A percentile compares a stretch with the other conserved stretches of the same genome.
Evolutionary conservation across 176 grass and related monocot species (phyloP).

Genomic region (Zoysia japonica): DNA sequence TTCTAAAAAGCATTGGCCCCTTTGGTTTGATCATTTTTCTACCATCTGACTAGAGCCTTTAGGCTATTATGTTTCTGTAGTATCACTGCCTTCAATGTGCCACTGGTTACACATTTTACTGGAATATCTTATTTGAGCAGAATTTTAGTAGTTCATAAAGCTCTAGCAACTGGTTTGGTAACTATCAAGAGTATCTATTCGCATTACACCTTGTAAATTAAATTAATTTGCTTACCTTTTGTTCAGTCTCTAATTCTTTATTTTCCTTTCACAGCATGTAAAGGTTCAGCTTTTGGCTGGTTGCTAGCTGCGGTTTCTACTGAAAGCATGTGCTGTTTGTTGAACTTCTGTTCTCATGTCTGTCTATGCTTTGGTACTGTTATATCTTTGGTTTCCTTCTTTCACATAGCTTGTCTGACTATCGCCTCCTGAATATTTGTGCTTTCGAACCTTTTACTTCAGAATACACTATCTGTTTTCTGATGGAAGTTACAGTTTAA

Average conservation of each 20-base stretch:
- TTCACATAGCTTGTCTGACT: constrained; percentile 16
- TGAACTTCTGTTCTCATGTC: constrained; percentile 13
- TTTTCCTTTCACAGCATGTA: constrained; percentile 45
- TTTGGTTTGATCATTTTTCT: background rate
- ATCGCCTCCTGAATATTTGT: constrained; percentile 42
- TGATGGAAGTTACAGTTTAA: constrained; percentile 19
- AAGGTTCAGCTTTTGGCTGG: constrained; percentile 48
- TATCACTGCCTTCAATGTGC: background rate
- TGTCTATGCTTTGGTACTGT: constrained; percentile 12
- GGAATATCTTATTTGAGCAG: background rate
- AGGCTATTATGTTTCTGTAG: background rate
- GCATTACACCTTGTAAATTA: background rate
- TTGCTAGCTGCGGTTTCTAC: constrained; percentile 42
- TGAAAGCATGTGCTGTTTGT: constrained; percentile 14
- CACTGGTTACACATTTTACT: background rate
- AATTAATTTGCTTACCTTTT: constrained; percentile 1
- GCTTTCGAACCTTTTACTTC: background rate
- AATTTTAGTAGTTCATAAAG: background rate
- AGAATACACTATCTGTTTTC: background rate
- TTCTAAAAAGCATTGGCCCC: background rate
- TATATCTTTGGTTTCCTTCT: constrained; percentile 31
- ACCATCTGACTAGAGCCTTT: background rate
- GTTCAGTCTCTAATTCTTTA: constrained; percentile 23
- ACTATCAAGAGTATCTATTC: constrained; percentile 2
- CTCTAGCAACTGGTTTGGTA: background rate